Conservation (phyloP, 1,284 basidiomycete genomes). For the Heimioporus punctisporus region DNA sequence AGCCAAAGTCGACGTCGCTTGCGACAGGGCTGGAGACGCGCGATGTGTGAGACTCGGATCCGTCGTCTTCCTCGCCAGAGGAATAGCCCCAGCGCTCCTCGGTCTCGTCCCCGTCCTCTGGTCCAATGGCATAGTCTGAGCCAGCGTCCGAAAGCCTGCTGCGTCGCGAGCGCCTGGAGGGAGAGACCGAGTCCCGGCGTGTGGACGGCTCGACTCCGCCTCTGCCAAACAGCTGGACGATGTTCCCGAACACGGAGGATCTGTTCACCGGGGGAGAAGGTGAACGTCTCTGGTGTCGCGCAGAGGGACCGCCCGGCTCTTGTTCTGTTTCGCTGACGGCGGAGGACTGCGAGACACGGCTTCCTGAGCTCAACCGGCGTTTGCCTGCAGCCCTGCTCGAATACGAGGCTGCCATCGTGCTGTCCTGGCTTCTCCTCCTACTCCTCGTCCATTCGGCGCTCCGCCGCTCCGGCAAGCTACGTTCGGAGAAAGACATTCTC, state of each 20-base stretch:
- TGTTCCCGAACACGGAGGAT: slow-evolving; percentile 63
- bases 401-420: slow-evolving; percentile 19
- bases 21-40: slow-evolving; percentile 41
- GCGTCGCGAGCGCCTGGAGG: slow-evolving; percentile 53
- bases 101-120: slow-evolving; percentile 53
- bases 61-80: slow-evolving; percentile 67
- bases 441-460: slow-evolving; percentile 57
- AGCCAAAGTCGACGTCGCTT: slow-evolving; percentile 69
- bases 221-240: slow-evolving; percentile 71
- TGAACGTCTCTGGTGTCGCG: slow-evolving; percentile 31
- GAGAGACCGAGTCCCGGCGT: slow-evolving; percentile 53
- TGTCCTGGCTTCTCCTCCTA: slow-evolving; percentile 56
- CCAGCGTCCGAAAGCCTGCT: slow-evolving; percentile 57
- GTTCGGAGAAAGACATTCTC: slow-evolving; percentile 68
- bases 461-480: slow-evolving; percentile 42
- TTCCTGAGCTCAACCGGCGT: slow-evolving; percentile 50
- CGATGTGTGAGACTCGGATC: slow-evolving; percentile 32
- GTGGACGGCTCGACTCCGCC: slow-evolving; percentile 40
- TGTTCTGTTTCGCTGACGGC: slow-evolving; percentile 23
- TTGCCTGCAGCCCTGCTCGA: slow-evolving; percentile 33
- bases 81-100: slow-evolving; percentile 79
- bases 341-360: slow-evolving; percentile 42
- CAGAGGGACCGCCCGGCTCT: slow-evolving; percentile 24
- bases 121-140: slow-evolving; percentile 58
- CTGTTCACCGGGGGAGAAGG: slow-evolving; percentile 45